phyloP scores from a whole-genome alignment of 208 protist species.

The Leishmania tarentolae region DNA sequence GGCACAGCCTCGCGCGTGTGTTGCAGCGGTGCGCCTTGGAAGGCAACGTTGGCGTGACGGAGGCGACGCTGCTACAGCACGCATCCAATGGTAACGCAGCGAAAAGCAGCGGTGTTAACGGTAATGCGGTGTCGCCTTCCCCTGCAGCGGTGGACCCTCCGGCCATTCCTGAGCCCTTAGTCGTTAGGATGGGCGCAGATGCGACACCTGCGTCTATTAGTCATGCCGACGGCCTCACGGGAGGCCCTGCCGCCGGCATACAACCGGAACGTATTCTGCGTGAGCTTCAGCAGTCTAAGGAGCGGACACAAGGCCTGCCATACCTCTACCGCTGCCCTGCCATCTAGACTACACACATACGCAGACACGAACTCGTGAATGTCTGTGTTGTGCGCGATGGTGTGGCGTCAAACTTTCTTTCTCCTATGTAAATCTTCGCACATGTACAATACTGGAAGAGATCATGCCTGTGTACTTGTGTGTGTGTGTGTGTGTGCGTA shows the following conservation, averaged over 20 bases:
- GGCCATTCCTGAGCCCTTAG: conserved; percentile 37
- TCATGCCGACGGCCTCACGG: conserved; percentile 8
- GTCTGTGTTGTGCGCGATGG: background rate
- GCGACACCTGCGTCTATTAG: conserved; percentile 19
- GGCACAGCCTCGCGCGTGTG: conserved; percentile 79
- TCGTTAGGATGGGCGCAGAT: conserved; percentile 59
- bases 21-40: conserved; percentile 77
- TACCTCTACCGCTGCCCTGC: conserved; percentile 94
- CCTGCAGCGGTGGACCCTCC: conserved; percentile 9
- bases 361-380: background rate
- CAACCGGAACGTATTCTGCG: conserved; percentile 44
- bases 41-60: conserved; percentile 45
- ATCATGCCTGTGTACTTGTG: background rate
- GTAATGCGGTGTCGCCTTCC: background rate
- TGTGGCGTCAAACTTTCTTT: background rate
- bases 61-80: conserved; percentile 33
- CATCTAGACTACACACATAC: conserved; percentile 47
- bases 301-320: conserved; percentile 85
- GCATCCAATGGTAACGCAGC: background rate
- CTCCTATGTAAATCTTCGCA: conserved; percentile 6
- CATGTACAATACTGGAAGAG: conserved; percentile 5
- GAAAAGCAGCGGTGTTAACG: conserved; percentile 1
- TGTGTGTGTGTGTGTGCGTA: background rate
- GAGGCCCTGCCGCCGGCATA: background rate
- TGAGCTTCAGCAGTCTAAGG: conserved; percentile 84